Base-by-base conservation (phyloP, 1,284 basidiomycete genomes). In the Sanguinoderma infundibulare region DNA sequence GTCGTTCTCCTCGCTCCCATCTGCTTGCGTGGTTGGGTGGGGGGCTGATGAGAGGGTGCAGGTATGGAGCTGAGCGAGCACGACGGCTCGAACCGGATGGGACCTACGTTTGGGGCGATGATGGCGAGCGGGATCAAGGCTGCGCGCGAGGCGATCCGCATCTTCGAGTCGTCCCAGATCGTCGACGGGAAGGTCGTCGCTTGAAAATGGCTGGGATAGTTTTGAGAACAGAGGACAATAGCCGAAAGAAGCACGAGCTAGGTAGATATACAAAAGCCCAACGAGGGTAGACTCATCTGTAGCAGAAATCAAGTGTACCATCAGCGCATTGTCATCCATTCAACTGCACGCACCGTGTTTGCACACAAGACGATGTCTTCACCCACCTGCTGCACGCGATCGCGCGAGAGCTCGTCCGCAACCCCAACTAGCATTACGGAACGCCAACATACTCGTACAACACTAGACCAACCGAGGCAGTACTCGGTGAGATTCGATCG, bases 61-160 rank as follows among this genome's bases (percentile, higher is more conserved):
- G 91, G 92, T 20, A 94, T 94, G 92, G 92, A 94, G 75, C 80
- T 95, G 28, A 89, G 89, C 22, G 92, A 94, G 75, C 87, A 92
- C 71, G 92, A 94, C 72, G 92, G 92, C 26, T 87, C 87, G 55
- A 91, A 90, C 77, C 83, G 92, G 36, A 74, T 73, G 90, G 90
- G 91, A 1, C 90, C 90, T 9, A 92, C 90, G 8, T 93, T 93
- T 69, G 91, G 91, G 34, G 91, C 88, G 1, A 94, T 94, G 91
- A 87, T 93, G 77, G 88, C 81, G 7, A 89, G 87, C 69, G 92
- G 92, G 15, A 83, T 91, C 72, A 92, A 91, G 72, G 92, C 91
- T 22, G 90, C 91, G 3, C 83, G 86, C 62, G 90, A 92, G 72
- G 90, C 90, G 1, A 84, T 90, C 56, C 85, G 83, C 54, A 79